Base-by-base conservation (phyloP, 2,329 filamentous ascomycete species). In the Curvularia sp. region DNA sequence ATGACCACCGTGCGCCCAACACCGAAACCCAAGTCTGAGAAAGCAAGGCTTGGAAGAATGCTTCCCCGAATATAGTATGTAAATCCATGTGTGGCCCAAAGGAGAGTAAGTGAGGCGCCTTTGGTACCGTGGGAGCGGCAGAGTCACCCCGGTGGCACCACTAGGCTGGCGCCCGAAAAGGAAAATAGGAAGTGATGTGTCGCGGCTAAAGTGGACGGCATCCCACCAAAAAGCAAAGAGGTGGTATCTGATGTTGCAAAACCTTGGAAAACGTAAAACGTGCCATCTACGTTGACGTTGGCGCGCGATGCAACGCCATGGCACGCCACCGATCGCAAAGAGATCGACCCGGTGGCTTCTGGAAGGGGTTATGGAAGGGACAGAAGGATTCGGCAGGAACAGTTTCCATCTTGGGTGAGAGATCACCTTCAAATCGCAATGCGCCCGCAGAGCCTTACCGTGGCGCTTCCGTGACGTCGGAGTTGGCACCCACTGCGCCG, bases 271-370 rank as follows among this genome's bases (percentile, higher is more conserved):
- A 73, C 67, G 70, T 72, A 68, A 62, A 68, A 73, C 67, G 70
- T 72, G 69, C 57, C 41, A 67, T 70, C 73, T 70, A 74, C 72
- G 70, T 73, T 73, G 63, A 49, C 41, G 30, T 33, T 20, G 15
- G 60, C 68, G 70, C 66, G 69, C 71, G 70, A 73, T n/a, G 49
- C 41, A 43, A 48, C 63, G 63, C 49, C 50, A 52, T 65, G 60
- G 44, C 44, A 72, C 71, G 73, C 72, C 74, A 75, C 71, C 70
- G 68, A 75, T 72, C 68, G 71, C 61, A 70, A 69, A 47, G 51
- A 58, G 70, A 72, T 75, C 71, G 69, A 48, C 68, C 41, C 58
- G 49, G 31, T 48, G 50, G 65, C 68, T 70, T 68, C 70, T 69
- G 57, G 59, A 73, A 74, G 38, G 22, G 63, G 64, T 47, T 10